Base-by-base conservation (phyloP, 208 protist genomes). In the Trypanosoma boissoni region DNA sequence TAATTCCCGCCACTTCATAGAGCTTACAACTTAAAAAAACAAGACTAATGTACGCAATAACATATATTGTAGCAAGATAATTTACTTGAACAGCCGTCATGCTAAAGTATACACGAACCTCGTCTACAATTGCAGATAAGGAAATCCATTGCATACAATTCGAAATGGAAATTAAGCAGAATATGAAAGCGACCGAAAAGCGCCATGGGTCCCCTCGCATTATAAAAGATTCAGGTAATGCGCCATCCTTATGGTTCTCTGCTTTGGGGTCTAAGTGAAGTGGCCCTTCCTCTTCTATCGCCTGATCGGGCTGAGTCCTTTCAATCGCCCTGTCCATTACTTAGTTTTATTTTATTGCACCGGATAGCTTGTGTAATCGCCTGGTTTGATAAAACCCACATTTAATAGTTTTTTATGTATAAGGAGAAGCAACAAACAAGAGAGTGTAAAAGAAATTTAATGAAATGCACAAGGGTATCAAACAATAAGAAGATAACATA, bases 21-120 rank as follows among this genome's bases (percentile, higher is more conserved):
- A 88, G 57, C 61, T 87, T 88, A 57, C 83, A 91, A 58, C 80
- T 91, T n/a, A 91, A 61, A 48, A 91, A 88, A 29, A 88, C 83
- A 57, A 77, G 72, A 16, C 58, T 65, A 7, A 91, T 78, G 37
- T 91, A 91, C n/a, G 80, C 72, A 37, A 91, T 85, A 37, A 91
- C 77, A 64, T 91, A 91, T 29, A 71, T 86, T 8, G 76, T 84
- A 10, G 80, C 53, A n/a, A 91, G 72, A 54, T 85, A 83, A 67
- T 88, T 86, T 0, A 88, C 68, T 29, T 83, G 72, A 5, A 71
- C 69, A 3, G 84, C 67, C 39, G 41, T 81, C 69, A 84, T 86
- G 42, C 60, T n/a, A 32, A 87, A 88, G 42, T 72, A 86, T n/a
- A 23, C 12, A 16, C 74, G 68, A 24, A 75, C 73, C 58, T 85